Evolutionary conservation across 139 green algal genomes (phyloP), one percentile per base, ranked within the genome.

Genomic region (Picocystis salinarum): DNA sequence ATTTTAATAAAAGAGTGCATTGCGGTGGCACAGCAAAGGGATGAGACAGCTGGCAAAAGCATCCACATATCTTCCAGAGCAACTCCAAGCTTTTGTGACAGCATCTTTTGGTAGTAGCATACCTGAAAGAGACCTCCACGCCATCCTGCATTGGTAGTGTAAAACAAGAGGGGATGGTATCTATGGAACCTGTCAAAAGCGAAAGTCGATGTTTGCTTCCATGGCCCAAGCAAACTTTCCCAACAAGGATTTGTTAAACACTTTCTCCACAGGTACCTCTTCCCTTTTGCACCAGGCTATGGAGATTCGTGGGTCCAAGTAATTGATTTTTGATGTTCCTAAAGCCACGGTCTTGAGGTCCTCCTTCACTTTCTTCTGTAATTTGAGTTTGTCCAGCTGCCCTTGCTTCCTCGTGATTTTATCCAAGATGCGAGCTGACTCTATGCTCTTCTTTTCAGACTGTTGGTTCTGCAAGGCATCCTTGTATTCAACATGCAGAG

Each of bases 251-350:
- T 91, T 92, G 75, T 92, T 94, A 72, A 94, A 99, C 4, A 97
- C 17, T 17, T 46, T 44, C 36, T 44, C 36, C 20, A 44, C 26
- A 7, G 36, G 36, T 7, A 10, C 66, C 37, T 83, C 81, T 33
- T 82, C 72, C 37, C 65, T 55, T 60, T 93, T 93, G 75, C 82
- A 93, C 84, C 86, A 99, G 1, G 89, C 78, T 7, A 97, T 71
- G 2, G 82, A 92, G 67, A 99, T 99, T 49, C 89, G 74, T 0
- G 89, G 89, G 72, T 99, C 89, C 60, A 99, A 71, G 70, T 99
- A 99, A 61, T 99, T 99, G 69, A 99, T 97, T 71, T 97, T 97
- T 36, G 67, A 85, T 10, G 89, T 99, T 48, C 86, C 86, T 47
- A 99, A 66, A 6, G 89, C 83, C 4, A 99, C 89, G 2, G 83